phyloP scores from a whole-genome alignment of 1,284 basidiomycete genomes.

The Cutaneotrichosporon sp. region DNA sequence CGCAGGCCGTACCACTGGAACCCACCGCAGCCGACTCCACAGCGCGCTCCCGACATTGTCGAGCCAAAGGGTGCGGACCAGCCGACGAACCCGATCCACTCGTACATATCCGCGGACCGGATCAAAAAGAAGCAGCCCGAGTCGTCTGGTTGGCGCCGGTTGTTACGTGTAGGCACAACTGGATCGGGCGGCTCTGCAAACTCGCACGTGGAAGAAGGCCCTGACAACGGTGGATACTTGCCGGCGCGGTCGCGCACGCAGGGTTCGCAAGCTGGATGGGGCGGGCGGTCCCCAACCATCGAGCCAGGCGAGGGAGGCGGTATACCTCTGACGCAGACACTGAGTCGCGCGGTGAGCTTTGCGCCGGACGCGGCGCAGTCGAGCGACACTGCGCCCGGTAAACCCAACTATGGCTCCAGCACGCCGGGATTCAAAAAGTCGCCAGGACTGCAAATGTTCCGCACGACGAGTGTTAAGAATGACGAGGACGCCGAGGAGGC shows the following conservation, averaged over 20 bases:
- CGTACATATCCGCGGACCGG: conserved; percentile 12
- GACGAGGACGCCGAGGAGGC: conserved; percentile 1
- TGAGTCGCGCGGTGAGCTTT: conserved; percentile 36
- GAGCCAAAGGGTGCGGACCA: not conserved
- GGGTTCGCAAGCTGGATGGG: not conserved
- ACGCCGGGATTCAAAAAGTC: conserved; percentile 38
- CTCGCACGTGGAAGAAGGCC: conserved; percentile 11
- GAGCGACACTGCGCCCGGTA: conserved; percentile 39
- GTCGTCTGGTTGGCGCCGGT: conserved; percentile 13
- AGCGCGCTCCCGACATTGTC: not conserved
- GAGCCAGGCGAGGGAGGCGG: conserved; percentile 6
- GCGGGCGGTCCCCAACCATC: not conserved
- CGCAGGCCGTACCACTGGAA: conserved; percentile 10
- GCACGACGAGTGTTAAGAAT: conserved; percentile 31
- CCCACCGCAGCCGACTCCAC: not conserved
- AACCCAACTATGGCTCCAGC: conserved; percentile 33
- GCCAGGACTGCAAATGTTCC: conserved; percentile 38
- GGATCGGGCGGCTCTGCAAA: conserved; percentile 1
- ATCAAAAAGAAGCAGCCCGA: conserved; percentile 6
- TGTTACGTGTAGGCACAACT: conserved; percentile 11
- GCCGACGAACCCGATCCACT: conserved; percentile 9
- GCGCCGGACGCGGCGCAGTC: conserved; percentile 31
- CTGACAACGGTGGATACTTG: conserved; percentile 3
- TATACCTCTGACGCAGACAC: conserved; percentile 18
- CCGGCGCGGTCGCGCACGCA: not conserved